Conservation (phyloP, 768 basidiomycete species). For the Xerocomellus amylosporus region DNA sequence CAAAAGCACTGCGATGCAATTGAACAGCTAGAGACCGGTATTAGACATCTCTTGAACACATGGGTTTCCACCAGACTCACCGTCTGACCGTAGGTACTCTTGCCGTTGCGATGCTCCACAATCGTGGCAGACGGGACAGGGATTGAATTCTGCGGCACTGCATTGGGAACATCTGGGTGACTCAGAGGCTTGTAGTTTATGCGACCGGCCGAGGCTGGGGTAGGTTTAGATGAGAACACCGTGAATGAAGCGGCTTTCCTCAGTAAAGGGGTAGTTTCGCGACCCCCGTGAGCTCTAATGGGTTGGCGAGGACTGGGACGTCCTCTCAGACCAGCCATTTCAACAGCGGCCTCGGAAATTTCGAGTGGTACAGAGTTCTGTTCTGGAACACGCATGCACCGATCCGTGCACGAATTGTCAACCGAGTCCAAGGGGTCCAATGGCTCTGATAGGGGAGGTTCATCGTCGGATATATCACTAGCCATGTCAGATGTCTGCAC, state of each 20-base stretch:
- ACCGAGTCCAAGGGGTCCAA: neutral
- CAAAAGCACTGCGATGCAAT: slow-evolving; percentile 79
- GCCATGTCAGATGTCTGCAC: slow-evolving; percentile 48
- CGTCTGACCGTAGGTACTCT: slow-evolving; percentile 73
- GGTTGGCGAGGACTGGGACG: neutral
- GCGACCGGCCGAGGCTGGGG: neutral
- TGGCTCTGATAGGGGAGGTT: slow-evolving; percentile 4
- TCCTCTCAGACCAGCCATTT: slow-evolving; percentile 18
- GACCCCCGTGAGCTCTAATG: neutral
- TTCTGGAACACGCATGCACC: neutral
- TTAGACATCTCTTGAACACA: neutral
- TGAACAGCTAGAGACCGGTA: slow-evolving; percentile 62
- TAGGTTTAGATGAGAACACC: slow-evolving; percentile 7
- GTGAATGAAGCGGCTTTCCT: slow-evolving; percentile 39
- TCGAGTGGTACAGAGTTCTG: slow-evolving; percentile 2
- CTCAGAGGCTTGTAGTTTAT: neutral
- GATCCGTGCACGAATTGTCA: neutral
- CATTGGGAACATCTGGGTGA: neutral
- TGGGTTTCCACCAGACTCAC: slow-evolving; percentile 35
- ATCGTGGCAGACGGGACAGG: slow-evolving; percentile 1
- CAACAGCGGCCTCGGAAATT: slow-evolving; percentile 18
- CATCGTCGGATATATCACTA: slow-evolving; percentile 39
- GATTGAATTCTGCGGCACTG: neutral
- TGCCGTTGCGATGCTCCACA: slow-evolving; percentile 38
- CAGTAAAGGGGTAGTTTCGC: slow-evolving; percentile 41